These are phyloP conservation scores for Epithemia pelagica DNA, from an alignment of 108 stramenopile genomes.

Conservation along the genomic window DNA sequence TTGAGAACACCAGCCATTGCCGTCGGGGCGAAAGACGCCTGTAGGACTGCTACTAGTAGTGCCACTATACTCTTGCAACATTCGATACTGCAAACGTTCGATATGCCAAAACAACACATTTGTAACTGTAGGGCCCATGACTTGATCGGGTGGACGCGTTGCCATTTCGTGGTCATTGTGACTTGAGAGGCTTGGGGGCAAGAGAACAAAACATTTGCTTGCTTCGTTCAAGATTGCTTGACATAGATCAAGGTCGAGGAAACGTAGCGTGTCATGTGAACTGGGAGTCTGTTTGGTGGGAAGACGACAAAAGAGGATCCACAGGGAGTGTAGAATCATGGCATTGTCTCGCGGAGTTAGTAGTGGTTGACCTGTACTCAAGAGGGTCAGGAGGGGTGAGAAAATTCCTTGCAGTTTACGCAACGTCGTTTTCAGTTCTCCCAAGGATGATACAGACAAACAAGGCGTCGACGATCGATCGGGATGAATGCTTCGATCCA, in stretches of 20 bases:
- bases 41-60: neutral
- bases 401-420: neutral
- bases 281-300: no score
- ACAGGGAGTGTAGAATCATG: no score
- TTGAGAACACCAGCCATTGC: no score
- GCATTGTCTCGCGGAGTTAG: no score
- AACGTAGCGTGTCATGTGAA: neutral
- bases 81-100: neutral
- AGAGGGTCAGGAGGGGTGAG: neutral
- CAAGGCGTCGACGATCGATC: neutral
- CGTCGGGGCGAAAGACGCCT: no score
- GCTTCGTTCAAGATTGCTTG: neutral
- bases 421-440: neutral
- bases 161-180: neutral
- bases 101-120: neutral
- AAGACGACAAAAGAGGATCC: no score
- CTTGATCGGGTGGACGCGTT: neutral
- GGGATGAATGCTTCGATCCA: neutral
- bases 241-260: neutral
- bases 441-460: neutral
- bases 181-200: no score
- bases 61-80: neutral
- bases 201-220: no score
- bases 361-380: no score
- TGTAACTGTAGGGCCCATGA: neutral